phyloP scores from a whole-genome alignment of 2,329 filamentous ascomycete species.

The Gremmenia infestans region DNA sequence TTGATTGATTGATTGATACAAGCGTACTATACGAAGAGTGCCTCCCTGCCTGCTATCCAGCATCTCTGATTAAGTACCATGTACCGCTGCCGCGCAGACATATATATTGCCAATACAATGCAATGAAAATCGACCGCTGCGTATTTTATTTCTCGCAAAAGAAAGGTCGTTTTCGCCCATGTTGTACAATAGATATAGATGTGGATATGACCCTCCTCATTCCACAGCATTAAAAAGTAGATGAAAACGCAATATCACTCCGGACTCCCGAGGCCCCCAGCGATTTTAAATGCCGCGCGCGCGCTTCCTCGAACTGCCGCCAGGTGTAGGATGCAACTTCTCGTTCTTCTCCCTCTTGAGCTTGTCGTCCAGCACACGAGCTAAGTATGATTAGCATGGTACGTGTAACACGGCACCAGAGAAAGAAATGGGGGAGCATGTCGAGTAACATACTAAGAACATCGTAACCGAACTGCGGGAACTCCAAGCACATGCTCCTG shows the following conservation, averaged over 20 bases:
- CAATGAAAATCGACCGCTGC: too few species aligned
- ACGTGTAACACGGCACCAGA: not conserved
- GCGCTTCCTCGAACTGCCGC: constrained; percentile 49
- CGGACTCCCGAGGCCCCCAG: not conserved
- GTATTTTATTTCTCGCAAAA: not conserved
- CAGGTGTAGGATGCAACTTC: constrained; percentile 41
- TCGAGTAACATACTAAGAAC: constrained; percentile 62
- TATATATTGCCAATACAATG: too few species aligned
- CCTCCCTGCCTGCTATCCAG: too few species aligned
- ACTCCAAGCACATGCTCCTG: constrained; percentile 78
- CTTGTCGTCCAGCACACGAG: constrained; percentile 61
- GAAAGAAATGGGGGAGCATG: not conserved
- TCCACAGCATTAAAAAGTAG: not conserved
- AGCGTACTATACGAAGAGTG: not conserved
- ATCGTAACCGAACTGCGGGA: constrained; percentile 88
- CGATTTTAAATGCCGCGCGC: constrained; percentile 33
- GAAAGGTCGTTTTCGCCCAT: not conserved
- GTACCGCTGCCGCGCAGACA: too few species aligned
- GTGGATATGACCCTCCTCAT: not conserved
- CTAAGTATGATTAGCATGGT: constrained; percentile 34
- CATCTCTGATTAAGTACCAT: too few species aligned
- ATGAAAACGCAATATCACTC: not conserved
- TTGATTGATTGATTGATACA: not conserved
- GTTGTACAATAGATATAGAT: too few species aligned
- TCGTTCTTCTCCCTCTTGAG: constrained; percentile 59